Evolutionary conservation across 2,329 filamentous ascomycete species (phyloP).

Genomic region (Colletotrichum sp.): DNA sequence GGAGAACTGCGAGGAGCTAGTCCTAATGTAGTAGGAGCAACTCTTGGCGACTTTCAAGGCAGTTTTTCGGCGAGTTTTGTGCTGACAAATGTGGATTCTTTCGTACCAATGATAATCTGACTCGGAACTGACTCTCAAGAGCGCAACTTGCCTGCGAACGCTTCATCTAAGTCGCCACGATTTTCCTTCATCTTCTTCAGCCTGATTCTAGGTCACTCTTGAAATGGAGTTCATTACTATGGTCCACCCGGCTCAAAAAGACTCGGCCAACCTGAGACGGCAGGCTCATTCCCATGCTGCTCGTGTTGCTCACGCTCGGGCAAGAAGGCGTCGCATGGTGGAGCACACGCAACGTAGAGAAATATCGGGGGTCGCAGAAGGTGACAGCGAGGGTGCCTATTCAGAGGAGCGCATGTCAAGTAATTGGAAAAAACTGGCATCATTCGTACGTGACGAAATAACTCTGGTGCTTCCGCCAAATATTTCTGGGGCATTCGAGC

Average conservation of each 20-base stretch:
- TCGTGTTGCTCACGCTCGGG: neutral
- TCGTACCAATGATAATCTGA: neutral
- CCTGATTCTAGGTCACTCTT: neutral
- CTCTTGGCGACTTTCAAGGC: neutral
- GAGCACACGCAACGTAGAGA: neutral
- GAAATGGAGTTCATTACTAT: constrained; percentile 3
- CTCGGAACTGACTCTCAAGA: neutral
- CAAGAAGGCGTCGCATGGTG: neutral
- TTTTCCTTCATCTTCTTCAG: neutral
- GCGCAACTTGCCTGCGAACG: neutral
- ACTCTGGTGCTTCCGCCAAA: neutral
- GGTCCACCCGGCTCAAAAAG: neutral
- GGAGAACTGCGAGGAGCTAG: neutral
- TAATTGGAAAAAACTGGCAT: neutral
- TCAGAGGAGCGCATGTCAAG: neutral
- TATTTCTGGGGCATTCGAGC: neutral
- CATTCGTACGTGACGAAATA: neutral
- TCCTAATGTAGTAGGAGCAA: neutral
- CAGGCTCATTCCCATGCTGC: constrained; percentile 3
- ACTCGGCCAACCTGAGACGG: neutral
- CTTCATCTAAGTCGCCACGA: neutral
- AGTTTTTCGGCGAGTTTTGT: neutral
- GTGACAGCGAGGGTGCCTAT: neutral
- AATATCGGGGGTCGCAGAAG: neutral
- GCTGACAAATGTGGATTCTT: neutral